Evolutionary conservation across 345 rosid genomes (phyloP).

Genomic region (Eutrema heterophyllum): DNA sequence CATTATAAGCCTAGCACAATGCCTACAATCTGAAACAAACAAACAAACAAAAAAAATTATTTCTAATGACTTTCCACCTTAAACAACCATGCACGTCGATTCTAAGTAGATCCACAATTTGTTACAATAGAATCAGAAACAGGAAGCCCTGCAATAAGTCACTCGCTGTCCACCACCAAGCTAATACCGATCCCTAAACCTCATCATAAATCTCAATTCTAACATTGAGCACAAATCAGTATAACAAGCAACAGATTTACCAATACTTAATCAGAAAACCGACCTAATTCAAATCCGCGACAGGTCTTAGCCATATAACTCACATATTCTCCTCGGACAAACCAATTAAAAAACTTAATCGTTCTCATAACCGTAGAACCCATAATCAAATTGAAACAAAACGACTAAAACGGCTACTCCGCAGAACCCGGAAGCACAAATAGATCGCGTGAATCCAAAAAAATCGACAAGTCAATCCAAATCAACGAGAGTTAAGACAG

Average conservation of each 20-base stretch:
- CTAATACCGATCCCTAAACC: no score
- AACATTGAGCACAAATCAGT: no score
- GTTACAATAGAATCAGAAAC: neutral
- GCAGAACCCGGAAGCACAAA: slow-evolving; percentile 18
- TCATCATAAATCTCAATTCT: no score
- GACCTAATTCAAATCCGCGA: neutral
- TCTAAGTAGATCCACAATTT: neutral
- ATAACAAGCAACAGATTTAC: neutral
- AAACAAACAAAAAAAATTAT: no score
- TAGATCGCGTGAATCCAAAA: slow-evolving; percentile 21
- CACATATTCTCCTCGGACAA: neutral
- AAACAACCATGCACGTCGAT: neutral
- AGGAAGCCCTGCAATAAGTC: neutral
- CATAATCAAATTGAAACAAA: slow-evolving; percentile 10
- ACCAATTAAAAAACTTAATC: neutral
- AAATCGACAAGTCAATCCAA: slow-evolving; percentile 29
- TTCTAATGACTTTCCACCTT: neutral
- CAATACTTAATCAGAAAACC: neutral
- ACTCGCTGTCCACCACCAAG: neutral
- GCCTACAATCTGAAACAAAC: slow-evolving; percentile 12
- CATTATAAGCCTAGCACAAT: slow-evolving; percentile 34
- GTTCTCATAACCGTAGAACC: neutral
- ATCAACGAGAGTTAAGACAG: slow-evolving; percentile 28
- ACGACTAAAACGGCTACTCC: slow-evolving; percentile 20
- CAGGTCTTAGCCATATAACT: neutral